These are phyloP conservation scores for Coniella vitis DNA, from an alignment of 2,329 filamentous ascomycete genomes.

Conservation along the genomic window DNA sequence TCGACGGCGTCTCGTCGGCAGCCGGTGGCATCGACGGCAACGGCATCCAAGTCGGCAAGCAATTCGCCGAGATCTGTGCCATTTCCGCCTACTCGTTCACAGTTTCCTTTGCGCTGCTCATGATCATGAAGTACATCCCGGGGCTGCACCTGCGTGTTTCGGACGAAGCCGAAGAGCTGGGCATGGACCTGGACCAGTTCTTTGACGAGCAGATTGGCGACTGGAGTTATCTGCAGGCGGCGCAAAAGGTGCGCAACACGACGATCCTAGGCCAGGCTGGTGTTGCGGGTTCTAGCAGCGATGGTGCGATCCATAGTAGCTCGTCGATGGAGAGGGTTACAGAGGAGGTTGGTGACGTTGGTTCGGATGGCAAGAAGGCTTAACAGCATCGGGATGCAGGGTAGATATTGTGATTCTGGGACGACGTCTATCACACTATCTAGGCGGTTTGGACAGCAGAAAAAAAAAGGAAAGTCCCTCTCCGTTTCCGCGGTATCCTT, in stretches of 20 bases:
- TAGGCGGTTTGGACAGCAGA: too few species aligned
- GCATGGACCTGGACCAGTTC: constrained; percentile 45
- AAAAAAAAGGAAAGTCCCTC: too few species aligned
- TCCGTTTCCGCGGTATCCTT: too few species aligned
- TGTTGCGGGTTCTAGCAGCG: too few species aligned
- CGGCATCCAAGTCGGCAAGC: constrained; percentile 48
- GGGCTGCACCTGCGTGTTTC: constrained; percentile 47
- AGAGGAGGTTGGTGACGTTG: too few species aligned
- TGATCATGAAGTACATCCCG: constrained; percentile 51
- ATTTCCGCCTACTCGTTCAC: constrained; percentile 49
- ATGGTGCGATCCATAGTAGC: neutral
- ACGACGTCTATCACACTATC: too few species aligned
- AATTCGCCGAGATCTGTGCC: constrained; percentile 50
- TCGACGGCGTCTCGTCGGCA: constrained; percentile 42
- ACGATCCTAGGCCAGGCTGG: constrained; percentile 8
- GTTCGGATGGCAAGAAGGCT: neutral
- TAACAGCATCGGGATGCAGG: too few species aligned
- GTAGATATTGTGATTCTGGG: too few species aligned
- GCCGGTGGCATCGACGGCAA: constrained; percentile 41
- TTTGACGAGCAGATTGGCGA: constrained; percentile 35
- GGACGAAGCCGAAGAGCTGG: constrained; percentile 47
- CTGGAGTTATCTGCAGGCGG: constrained; percentile 22
- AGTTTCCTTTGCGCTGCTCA: constrained; percentile 44
- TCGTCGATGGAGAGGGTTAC: constrained; percentile 3
- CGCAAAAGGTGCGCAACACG: constrained; percentile 12